Conservation (phyloP, 2,329 filamentous ascomycete genomes). For the Botryosphaeria dothidea region DNA sequence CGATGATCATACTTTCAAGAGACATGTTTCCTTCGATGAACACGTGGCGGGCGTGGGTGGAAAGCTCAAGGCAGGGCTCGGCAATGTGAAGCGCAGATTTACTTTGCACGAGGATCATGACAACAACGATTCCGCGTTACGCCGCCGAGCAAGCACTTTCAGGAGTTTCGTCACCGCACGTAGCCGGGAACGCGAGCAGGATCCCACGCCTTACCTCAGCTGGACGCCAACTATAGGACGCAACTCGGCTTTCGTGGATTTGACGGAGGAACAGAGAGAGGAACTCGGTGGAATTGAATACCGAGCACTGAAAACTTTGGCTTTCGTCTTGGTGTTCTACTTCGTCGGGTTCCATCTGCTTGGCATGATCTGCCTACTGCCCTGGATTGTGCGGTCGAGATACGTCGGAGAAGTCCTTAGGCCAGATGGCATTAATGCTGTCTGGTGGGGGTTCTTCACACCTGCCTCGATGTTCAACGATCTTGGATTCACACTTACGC, state of each 20-base stretch:
- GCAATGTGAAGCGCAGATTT: conserved; percentile 1
- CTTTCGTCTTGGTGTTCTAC: conserved; percentile 74
- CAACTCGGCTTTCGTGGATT: conserved; percentile 87
- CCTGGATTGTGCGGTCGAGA: conserved; percentile 72
- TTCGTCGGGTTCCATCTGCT: conserved; percentile 82
- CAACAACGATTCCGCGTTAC: conserved; percentile 51
- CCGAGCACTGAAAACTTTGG: conserved; percentile 82
- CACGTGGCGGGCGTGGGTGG: neutral
- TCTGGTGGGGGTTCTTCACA: conserved; percentile 94
- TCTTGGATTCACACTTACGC: conserved; percentile 87
- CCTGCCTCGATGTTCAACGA: conserved; percentile 89
- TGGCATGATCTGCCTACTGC: conserved; percentile 70
- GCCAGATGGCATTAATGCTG: conserved; percentile 60
- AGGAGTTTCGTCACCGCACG: conserved; percentile 59
- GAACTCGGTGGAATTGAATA: conserved; percentile 97
- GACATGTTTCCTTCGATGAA: conserved; percentile 68
- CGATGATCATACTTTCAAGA: conserved; percentile 44
- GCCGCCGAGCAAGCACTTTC: conserved; percentile 53
- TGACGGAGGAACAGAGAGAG: conserved; percentile 88
- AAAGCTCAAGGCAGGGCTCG: neutral
- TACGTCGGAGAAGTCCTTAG: conserved; percentile 67
- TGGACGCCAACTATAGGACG: conserved; percentile 90
- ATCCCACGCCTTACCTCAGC: conserved; percentile 83
- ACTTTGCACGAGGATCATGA: conserved; percentile 2
- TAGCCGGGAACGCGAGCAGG: conserved; percentile 40